Conservation (phyloP, 1,139 yeast genomes). For the Geotrichum restrictum region DNA sequence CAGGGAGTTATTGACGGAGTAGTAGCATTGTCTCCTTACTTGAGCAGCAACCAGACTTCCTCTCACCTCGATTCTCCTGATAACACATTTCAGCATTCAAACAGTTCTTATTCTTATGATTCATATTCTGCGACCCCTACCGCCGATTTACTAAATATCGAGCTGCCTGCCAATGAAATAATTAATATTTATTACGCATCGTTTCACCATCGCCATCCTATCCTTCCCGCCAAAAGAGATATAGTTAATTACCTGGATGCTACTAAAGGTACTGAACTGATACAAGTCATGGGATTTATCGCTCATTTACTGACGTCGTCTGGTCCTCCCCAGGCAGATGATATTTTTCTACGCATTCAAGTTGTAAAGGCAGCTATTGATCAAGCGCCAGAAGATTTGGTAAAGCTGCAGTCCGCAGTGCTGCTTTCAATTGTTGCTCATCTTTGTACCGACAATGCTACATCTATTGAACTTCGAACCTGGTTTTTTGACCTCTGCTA, state of each 20-base stretch:
- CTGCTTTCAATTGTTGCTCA: constrained; percentile 18
- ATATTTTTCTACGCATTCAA: constrained; percentile 14
- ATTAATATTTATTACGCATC: constrained; percentile 18
- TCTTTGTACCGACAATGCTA: constrained; percentile 19
- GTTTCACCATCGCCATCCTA: constrained; percentile 21
- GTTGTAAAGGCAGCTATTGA: constrained; percentile 9
- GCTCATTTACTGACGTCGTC: constrained; percentile 8
- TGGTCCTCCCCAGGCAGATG: constrained; percentile 7
- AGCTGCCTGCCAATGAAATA: constrained; percentile 15
- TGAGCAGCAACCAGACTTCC: background rate
- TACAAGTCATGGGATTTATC: constrained; percentile 16
- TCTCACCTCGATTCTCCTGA: constrained; percentile 8
- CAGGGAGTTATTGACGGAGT: constrained; percentile 22
- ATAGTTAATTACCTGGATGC: constrained; percentile 9
- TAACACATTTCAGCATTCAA: constrained; percentile 1
- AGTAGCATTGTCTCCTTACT: constrained; percentile 19
- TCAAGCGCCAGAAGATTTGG: constrained; percentile 21
- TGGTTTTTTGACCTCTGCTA: constrained; percentile 20
- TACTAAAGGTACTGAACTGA: constrained; percentile 14
- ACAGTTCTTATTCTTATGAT: constrained; percentile 15
- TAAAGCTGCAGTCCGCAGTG: constrained; percentile 18
- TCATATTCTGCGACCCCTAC: constrained; percentile 15
- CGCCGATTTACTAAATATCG: constrained; percentile 1
- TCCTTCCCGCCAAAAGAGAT: constrained; percentile 15
- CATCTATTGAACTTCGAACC: constrained; percentile 18